Base-by-base conservation (phyloP, 495 filamentous ascomycete species). In the Penicillium tannophilum region DNA sequence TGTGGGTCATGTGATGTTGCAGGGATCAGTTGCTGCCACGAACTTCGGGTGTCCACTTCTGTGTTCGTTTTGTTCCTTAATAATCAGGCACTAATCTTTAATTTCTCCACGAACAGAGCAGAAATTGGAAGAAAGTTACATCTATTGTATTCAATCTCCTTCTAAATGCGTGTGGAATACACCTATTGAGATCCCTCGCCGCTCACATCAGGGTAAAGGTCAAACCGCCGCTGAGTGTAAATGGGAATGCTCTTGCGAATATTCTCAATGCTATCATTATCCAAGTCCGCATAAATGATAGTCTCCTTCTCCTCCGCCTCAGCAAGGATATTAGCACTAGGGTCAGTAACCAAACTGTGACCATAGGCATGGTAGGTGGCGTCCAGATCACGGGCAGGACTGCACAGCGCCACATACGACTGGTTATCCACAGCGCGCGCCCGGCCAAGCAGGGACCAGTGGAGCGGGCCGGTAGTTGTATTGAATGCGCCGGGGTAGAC, bases 401-500 rank as follows among this genome's bases (percentile, higher is more conserved):
- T 92, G 75, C 95, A 98, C 71, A 98, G 70, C 24, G 86, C 94
- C 35, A 98, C 93, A 73, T 93, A 99, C 3, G 92, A 70, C 81
- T 99, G 93, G 74, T 98, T 98, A 66, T 99, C 94, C 68, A 93
- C 80, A 11, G 94, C 94, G 55, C 94, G 80, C 10, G 90, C 93
- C 59, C 89, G 83, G 16, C 87, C 94, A 67, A 87, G 82, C 61
- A 98, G 71, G 41, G 84, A 82, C 95, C 94, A 98, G 73, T 98
- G 94, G 72, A 98, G 69, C 9, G 89, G 86, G 0, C 94, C 94
- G 0, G 94, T 98, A 2, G 91, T 96, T 61, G 87, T 80, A 75
- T 98, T 98, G 78, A 98, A 98, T 3, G 95, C 94, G 23, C 92
- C 94, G 3, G 94, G 94, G 72, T 97, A 98, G 8, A 98, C 65